Base-by-base conservation (phyloP, 352 stramenopile genomes). In the Phytophthora pistaciae region DNA sequence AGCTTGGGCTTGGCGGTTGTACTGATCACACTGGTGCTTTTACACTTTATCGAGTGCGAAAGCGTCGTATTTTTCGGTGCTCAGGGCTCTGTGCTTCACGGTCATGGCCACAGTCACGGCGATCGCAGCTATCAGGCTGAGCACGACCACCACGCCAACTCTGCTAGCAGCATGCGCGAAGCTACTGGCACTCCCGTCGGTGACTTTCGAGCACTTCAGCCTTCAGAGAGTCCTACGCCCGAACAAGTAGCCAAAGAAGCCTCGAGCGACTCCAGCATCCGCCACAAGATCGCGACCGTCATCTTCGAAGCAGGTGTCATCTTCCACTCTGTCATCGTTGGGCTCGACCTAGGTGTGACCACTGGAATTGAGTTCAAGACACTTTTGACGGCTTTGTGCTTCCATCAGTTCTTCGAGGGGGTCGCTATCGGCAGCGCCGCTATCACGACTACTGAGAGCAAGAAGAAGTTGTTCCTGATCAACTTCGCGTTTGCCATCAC, bases 371-470 rank as follows among this genome's bases (percentile, higher is more conserved):
- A 83, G n/a, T 92, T 92, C 69, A 79, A 80, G 52, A 85, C 84
- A n/a, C 79, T 93, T 20, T 61, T 95, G 7, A 78, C 62, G 3
- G 87, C 85, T 9, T 70, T 93, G 18, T 82, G 82, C 50, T 91
- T 95, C 64, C 84, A 92, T 62, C 85, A 93, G 68, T 92, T 95
- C 56, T 93, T 93, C 62, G 84, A 92, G 56, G 87, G 84, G 46
- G 71, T 93, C 54, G 81, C 84, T 2, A 68, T 93, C 27, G 76
- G 85, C 8, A 56, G 11, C 38, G 38, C 38, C 38, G 38, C 50
- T 8, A 75, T 79, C 1, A 69, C 85, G 49, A 36, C 72, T n/a
- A n/a, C n/a, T n/a, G n/a, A n/a, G 42, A 78, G 49, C 13, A 52
- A 71, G 13, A 72, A 31, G 2, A 90, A 82, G 18, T 68, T 90